Evolutionary conservation across 192 early-diverging fungal genomes (phyloP).

Genomic region (Radiomyces spectabilis): DNA sequence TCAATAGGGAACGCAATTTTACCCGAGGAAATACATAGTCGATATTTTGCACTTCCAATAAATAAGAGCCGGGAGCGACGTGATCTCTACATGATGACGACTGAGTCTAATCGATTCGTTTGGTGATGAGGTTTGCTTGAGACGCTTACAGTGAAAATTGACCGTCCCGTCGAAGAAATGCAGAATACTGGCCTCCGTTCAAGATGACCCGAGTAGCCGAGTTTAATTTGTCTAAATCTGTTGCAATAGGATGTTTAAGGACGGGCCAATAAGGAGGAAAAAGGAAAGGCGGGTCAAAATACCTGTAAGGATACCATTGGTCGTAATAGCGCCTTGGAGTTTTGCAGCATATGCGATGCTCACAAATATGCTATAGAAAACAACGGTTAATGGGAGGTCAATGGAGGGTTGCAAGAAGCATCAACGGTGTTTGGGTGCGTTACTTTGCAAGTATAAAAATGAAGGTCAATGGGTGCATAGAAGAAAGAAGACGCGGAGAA

Average conservation of each 20-base stretch:
- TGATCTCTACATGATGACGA: slow-evolving; percentile 25
- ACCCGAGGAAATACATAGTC: slow-evolving; percentile 49
- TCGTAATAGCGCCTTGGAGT: not conserved
- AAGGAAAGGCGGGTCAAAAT: not conserved
- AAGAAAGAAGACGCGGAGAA: no score
- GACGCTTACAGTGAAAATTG: slow-evolving; percentile 37
- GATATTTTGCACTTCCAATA: slow-evolving; percentile 42
- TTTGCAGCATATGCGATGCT: not conserved
- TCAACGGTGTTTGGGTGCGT: no score
- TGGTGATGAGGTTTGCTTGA: not conserved
- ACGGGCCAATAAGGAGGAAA: no score
- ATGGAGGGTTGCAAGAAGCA: no score
- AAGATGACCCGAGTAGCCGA: slow-evolving; percentile 4
- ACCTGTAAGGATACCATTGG: slow-evolving; percentile 1
- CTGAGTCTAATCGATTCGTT: not conserved
- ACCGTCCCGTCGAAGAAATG: slow-evolving; percentile 35
- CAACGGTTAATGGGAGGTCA: no score
- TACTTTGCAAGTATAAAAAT: no score
- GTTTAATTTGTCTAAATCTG: not conserved
- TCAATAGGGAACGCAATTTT: not conserved
- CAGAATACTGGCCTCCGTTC: slow-evolving; percentile 37
- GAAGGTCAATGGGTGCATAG: no score
- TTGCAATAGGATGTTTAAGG: not conserved
- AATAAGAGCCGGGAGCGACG: slow-evolving; percentile 40
- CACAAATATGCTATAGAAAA: no score